These are phyloP conservation scores for Fabrea salina DNA, from an alignment of 169 alveolate genomes.

Conservation along the genomic window DNA sequence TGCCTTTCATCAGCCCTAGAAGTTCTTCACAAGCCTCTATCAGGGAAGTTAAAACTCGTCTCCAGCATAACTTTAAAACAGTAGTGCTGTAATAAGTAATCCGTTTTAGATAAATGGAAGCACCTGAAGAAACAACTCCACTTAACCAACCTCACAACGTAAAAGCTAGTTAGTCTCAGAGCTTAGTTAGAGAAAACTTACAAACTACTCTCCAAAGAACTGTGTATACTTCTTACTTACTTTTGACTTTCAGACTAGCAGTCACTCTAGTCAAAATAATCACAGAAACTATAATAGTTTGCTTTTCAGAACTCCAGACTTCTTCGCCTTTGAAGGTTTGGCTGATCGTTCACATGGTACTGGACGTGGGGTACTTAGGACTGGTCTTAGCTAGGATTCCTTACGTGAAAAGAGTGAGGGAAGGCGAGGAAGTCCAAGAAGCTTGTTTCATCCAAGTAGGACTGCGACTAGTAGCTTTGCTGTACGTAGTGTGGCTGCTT, in stretches of 20 bases:
- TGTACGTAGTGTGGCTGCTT: neutral
- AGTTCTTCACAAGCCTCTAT: too few species aligned
- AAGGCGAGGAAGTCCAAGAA: neutral
- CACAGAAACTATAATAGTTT: neutral
- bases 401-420: conserved; percentile 24
- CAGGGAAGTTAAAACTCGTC: too few species aligned
- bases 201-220: neutral
- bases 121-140: too few species aligned
- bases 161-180: neutral
- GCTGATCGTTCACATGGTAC: neutral
- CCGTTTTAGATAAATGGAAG: too few species aligned
- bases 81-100: too few species aligned
- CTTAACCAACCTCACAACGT: too few species aligned
- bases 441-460: neutral
- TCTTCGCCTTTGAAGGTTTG: neutral
- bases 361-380: neutral
- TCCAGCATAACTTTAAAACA: too few species aligned
- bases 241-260: neutral
- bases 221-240: neutral
- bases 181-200: neutral
- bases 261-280: neutral
- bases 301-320: neutral
- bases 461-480: neutral
- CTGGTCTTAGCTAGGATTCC: neutral
- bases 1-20: too few species aligned